Conservation (phyloP, 257 asterid species). For the Parsonsia alboflavescens region DNA sequence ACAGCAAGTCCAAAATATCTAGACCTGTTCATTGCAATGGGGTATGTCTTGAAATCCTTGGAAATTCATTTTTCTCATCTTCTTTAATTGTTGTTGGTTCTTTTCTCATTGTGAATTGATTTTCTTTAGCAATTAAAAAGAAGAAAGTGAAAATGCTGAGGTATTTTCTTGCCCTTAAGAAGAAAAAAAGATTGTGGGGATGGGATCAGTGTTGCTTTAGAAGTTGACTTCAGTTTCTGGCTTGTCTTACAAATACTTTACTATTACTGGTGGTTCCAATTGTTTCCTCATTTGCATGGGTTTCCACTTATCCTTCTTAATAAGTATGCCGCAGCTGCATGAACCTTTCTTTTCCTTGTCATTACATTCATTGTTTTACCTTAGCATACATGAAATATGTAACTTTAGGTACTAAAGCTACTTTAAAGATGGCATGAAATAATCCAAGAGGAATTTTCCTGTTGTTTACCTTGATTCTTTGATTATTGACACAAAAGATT, state of each 20-base stretch:
- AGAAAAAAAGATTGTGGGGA: background rate
- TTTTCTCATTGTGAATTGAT: background rate
- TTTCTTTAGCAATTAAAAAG: background rate
- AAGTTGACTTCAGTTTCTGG: background rate
- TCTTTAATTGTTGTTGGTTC: too few species aligned
- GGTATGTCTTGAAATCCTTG: conserved; percentile 4
- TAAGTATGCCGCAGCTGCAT: background rate
- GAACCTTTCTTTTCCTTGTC: background rate
- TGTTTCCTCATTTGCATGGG: background rate
- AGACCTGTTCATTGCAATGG: background rate
- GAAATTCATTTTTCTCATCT: background rate
- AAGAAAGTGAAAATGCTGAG: too few species aligned
- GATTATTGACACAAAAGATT: background rate
- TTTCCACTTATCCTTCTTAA: background rate
- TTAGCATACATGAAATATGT: too few species aligned
- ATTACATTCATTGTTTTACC: background rate
- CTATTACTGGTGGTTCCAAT: background rate
- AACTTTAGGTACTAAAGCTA: too few species aligned
- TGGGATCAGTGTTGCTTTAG: background rate
- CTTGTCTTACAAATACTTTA: background rate
- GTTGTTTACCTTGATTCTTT: background rate
- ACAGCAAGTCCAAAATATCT: background rate
- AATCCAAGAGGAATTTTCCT: background rate
- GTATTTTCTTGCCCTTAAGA: background rate
- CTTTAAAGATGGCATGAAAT: too few species aligned